A percentile compares a stretch with the other conserved stretches of the same genome.
Conservation (phyloP, 108 stramenopile genomes). For the Ochromonas danica region DNA sequence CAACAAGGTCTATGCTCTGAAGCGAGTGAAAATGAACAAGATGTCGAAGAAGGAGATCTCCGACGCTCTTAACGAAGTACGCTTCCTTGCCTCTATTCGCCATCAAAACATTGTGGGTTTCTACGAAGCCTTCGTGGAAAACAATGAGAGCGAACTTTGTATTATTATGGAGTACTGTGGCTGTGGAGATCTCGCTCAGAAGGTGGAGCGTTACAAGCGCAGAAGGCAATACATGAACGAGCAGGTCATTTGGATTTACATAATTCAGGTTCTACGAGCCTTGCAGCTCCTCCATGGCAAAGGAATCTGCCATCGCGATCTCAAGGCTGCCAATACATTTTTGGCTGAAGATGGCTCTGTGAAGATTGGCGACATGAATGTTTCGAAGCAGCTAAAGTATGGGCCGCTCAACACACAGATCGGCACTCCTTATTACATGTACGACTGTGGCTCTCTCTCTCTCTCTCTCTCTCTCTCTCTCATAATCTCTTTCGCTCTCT, state of each 20-base stretch:
- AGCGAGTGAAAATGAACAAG: slow-evolving; percentile 44
- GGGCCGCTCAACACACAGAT: slow-evolving; percentile 26
- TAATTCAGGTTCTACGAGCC: slow-evolving; percentile 57
- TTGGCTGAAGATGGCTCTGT: slow-evolving; percentile 59
- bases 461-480: not conserved
- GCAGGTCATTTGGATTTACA: slow-evolving; percentile 46
- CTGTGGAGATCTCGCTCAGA: slow-evolving; percentile 47
- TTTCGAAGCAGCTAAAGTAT: slow-evolving; percentile 63
- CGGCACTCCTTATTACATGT: slow-evolving; percentile 37
- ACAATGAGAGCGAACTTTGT: slow-evolving; percentile 42
- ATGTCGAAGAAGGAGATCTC: slow-evolving; percentile 41
- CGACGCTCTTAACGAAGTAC: slow-evolving; percentile 43
- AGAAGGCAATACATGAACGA: slow-evolving; percentile 47
- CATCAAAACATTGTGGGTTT: slow-evolving; percentile 47
- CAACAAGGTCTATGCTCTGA: slow-evolving; percentile 41
- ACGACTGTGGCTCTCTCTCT: not conserved
- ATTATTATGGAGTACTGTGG: slow-evolving; percentile 49
- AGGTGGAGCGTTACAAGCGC: slow-evolving; percentile 42
- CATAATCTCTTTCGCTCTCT: slow-evolving; percentile 1
- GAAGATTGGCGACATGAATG: slow-evolving; percentile 90
- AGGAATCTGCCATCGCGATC: slow-evolving; percentile 73
- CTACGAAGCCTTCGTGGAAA: slow-evolving; percentile 45
- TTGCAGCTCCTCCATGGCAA: slow-evolving; percentile 73
- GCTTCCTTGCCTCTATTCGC: slow-evolving; percentile 37
- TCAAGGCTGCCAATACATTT: slow-evolving; percentile 69